Conservation (phyloP, 108 stramenopile species). For the Nitzschia sp. region DNA sequence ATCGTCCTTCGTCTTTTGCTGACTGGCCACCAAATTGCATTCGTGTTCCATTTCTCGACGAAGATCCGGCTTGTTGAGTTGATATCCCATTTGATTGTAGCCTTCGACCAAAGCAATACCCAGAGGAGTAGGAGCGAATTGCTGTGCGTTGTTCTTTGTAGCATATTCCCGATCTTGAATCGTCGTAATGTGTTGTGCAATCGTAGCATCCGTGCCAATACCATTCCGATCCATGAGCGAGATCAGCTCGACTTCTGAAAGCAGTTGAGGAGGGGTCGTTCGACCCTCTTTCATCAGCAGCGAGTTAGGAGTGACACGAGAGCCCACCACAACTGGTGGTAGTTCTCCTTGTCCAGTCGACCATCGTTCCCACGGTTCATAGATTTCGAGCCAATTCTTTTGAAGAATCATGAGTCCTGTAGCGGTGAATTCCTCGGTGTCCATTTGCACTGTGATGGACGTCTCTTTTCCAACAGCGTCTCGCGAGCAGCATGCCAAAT, state of each 20-base stretch:
- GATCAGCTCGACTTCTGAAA: constrained; percentile 83
- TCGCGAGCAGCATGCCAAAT: constrained; percentile 96
- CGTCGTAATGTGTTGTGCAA: constrained; percentile 85
- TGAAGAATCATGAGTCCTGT: constrained; percentile 87
- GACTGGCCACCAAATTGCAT: constrained; percentile 76
- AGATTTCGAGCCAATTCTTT: constrained; percentile 89
- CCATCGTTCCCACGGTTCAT: constrained; percentile 91
- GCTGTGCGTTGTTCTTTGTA: constrained; percentile 69
- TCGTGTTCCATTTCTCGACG: constrained; percentile 83
- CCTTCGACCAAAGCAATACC: constrained; percentile 93
- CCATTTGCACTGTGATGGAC: constrained; percentile 75
- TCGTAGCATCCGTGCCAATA: constrained; percentile 96
- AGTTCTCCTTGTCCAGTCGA: constrained; percentile 85
- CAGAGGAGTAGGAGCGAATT: constrained; percentile 81
- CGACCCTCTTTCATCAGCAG: constrained; percentile 76
- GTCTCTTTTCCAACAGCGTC: constrained; percentile 94
- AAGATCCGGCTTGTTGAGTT: constrained; percentile 91
- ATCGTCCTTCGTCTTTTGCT: constrained; percentile 74
- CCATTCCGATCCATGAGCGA: constrained; percentile 85
- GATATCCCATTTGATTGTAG: constrained; percentile 95
- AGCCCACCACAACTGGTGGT: constrained; percentile 67
- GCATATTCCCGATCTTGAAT: constrained; percentile 87
- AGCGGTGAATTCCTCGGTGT: constrained; percentile 87
- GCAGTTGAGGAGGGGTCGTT: constrained; percentile 68
- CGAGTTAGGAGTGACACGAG: constrained; percentile 67